Evolutionary conservation across 2,329 filamentous ascomycete genomes (phyloP).

Genomic region (Karstenula rhodostoma): DNA sequence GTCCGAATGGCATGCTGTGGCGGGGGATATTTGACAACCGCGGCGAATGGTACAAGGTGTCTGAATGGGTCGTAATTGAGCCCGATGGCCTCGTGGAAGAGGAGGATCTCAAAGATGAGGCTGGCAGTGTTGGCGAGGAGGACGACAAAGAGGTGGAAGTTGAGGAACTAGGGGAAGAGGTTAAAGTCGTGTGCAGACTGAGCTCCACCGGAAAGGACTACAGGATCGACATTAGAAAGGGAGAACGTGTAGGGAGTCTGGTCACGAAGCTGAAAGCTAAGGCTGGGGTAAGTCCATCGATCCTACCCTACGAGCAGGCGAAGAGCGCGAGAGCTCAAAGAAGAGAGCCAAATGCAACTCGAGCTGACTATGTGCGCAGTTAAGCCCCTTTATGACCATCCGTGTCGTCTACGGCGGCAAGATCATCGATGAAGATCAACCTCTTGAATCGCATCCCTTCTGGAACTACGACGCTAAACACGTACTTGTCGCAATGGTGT

Average conservation of each 20-base stretch:
- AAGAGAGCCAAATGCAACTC: not conserved
- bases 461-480: constrained; percentile 73
- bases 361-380: constrained; percentile 52
- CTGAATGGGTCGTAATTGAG: constrained; percentile 56
- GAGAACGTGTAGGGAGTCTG: constrained; percentile 69
- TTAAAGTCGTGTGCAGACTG: constrained; percentile 46
- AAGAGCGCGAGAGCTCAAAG: not conserved
- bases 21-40: constrained; percentile 54
- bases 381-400: constrained; percentile 67
- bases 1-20: constrained; percentile 53
- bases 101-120: constrained; percentile 31
- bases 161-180: constrained; percentile 28
- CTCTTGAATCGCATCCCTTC: constrained; percentile 70
- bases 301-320: not conserved
- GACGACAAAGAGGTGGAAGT: constrained; percentile 28
- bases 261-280: constrained; percentile 70
- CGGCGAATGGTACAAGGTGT: constrained; percentile 54
- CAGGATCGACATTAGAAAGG: constrained; percentile 43
- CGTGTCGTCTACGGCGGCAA: constrained; percentile 83
- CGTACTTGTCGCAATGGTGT: constrained; percentile 74
- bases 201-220: constrained; percentile 51
- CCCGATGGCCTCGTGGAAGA: constrained; percentile 50
- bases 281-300: constrained; percentile 64
- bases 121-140: constrained; percentile 34
- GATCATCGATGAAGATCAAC: constrained; percentile 73